phyloP scores from a whole-genome alignment of 2,329 filamentous ascomycete species.

The Alternaria arbusti region DNA sequence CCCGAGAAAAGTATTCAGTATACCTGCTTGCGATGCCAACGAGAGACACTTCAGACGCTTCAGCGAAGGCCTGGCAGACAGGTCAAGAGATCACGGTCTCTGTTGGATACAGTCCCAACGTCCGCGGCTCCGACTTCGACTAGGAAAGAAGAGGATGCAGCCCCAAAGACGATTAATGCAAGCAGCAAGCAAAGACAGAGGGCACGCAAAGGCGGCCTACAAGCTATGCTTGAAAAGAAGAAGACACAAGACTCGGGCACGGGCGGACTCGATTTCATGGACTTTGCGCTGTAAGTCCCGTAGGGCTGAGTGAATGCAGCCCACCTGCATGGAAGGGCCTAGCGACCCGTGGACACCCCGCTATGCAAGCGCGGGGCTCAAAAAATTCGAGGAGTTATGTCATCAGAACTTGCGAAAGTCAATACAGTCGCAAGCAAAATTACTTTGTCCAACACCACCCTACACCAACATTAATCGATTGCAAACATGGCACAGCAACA shows the following conservation, averaged over 20 bases:
- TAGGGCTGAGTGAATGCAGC: slow-evolving; percentile 20
- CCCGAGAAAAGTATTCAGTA: slow-evolving; percentile 32
- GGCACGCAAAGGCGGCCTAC: slow-evolving; percentile 60
- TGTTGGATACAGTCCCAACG: background rate
- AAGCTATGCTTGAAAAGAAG: slow-evolving; percentile 59
- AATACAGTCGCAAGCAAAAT: background rate
- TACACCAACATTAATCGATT: background rate
- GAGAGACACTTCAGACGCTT: slow-evolving; percentile 35
- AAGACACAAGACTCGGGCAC: slow-evolving; percentile 45
- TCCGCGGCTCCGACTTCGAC: background rate
- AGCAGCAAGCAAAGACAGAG: slow-evolving; percentile 64
- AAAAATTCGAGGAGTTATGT: slow-evolving; percentile 39
- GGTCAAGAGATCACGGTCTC: slow-evolving; percentile 16
- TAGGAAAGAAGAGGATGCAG: slow-evolving; percentile 20
- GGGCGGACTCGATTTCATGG: slow-evolving; percentile 58
- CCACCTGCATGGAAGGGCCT: slow-evolving; percentile 28
- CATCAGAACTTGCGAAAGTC: slow-evolving; percentile 16
- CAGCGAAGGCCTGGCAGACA: slow-evolving; percentile 27
- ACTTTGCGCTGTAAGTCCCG: slow-evolving; percentile 56
- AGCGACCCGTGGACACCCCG: slow-evolving; percentile 22
- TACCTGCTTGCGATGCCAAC: slow-evolving; percentile 40
- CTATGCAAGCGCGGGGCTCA: slow-evolving; percentile 40
- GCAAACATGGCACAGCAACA: slow-evolving; percentile 43
- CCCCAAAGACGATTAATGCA: slow-evolving; percentile 48
- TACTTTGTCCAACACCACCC: background rate